Percentiles rank a stretch among this genome's conserved stretches.
Conservation (phyloP, 805 yeast genomes). For the Komagataella pseudopastoris region DNA sequence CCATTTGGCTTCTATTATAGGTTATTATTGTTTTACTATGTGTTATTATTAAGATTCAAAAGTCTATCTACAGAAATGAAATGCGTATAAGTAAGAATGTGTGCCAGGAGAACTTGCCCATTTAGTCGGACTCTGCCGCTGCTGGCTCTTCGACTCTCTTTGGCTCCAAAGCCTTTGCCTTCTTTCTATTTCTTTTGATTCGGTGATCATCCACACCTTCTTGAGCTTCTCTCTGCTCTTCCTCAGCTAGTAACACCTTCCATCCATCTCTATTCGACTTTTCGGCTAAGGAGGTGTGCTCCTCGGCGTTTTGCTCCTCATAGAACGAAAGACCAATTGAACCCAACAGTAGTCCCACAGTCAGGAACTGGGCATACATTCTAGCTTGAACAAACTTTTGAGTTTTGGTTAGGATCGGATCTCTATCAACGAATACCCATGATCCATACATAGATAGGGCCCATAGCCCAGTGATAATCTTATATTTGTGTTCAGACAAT, state of each 20-base stretch:
- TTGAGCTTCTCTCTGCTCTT: background rate
- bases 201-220: background rate
- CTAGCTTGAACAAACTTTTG: slow-evolving; percentile 82
- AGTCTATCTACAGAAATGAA: background rate
- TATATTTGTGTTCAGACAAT: slow-evolving; percentile 44
- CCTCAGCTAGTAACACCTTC: slow-evolving; percentile 1
- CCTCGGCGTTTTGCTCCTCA: slow-evolving; percentile 38
- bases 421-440: slow-evolving; percentile 61
- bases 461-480: slow-evolving; percentile 62
- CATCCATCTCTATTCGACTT: slow-evolving; percentile 6
- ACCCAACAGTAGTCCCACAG: slow-evolving; percentile 57
- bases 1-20: slow-evolving; percentile 13
- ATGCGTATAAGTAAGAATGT: background rate
- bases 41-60: background rate
- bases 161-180: background rate
- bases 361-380: slow-evolving; percentile 80
- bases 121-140: background rate
- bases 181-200: slow-evolving; percentile 1
- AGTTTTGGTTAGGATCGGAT: slow-evolving; percentile 57
- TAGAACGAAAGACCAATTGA: slow-evolving; percentile 55
- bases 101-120: background rate
- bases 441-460: slow-evolving; percentile 72
- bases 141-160: background rate
- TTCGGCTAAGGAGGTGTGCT: slow-evolving; percentile 25
- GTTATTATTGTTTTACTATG: background rate